phyloP scores from a whole-genome alignment of 164 flowering plant genomes.

The Amborella trichopoda region DNA sequence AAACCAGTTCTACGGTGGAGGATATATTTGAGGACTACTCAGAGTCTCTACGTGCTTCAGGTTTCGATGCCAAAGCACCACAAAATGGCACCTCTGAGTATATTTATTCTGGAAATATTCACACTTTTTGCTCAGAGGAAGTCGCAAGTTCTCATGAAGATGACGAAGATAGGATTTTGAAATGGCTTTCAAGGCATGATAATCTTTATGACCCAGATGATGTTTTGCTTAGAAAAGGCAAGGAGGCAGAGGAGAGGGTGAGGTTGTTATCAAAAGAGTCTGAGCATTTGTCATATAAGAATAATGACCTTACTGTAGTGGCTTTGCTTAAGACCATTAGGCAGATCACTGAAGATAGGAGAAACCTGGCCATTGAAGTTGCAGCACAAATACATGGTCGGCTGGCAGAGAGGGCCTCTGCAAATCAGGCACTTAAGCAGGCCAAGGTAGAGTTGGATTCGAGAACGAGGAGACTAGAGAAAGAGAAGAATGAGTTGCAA shows the following conservation, averaged over 20 bases:
- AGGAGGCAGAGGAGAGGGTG: slow-evolving; percentile 62
- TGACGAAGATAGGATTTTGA: too few species aligned
- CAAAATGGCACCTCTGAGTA: slow-evolving; percentile 7
- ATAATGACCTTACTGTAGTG: slow-evolving; percentile 24
- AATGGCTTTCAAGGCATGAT: too few species aligned
- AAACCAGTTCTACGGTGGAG: slow-evolving; percentile 50
- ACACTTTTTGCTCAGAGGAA: too few species aligned
- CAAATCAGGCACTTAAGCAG: slow-evolving; percentile 37
- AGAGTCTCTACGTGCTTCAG: slow-evolving; percentile 16
- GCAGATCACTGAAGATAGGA: slow-evolving; percentile 37
- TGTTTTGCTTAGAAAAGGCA: slow-evolving; percentile 33
- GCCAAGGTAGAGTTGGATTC: slow-evolving; percentile 38
- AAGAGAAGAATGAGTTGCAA: slow-evolving; percentile 72
- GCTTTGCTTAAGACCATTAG: slow-evolving; percentile 38
- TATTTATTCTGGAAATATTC: too few species aligned
- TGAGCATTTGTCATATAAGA: slow-evolving; percentile 36
- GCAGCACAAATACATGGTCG: slow-evolving; percentile 38
- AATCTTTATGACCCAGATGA: slow-evolving; percentile 19
- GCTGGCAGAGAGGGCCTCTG: slow-evolving; percentile 43
- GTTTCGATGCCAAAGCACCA: slow-evolving; percentile 14
- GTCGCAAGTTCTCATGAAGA: too few species aligned
- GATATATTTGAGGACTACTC: slow-evolving; percentile 49
- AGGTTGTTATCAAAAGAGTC: slow-evolving; percentile 41
- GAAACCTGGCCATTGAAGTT: slow-evolving; percentile 60
- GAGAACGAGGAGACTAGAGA: slow-evolving; percentile 43